These are phyloP conservation scores for Plectranthus barbatus DNA, from an alignment of 257 asterid species.

Conservation along the genomic window DNA sequence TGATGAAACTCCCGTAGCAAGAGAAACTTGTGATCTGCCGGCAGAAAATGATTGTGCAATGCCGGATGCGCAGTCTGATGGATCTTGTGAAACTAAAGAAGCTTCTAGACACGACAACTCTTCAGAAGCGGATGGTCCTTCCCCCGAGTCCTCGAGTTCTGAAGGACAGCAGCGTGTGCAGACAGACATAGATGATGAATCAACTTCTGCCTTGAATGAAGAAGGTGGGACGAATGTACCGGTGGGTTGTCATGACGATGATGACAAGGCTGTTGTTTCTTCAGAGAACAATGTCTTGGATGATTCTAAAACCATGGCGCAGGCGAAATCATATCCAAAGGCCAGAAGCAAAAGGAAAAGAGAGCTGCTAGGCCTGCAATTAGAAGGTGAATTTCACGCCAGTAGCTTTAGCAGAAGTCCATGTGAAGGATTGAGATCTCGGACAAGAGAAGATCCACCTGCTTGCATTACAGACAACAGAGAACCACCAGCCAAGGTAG, in stretches of 20 bases:
- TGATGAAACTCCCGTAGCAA: slow-evolving; percentile 10
- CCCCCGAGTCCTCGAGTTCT: slow-evolving; percentile 14
- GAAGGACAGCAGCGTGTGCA: slow-evolving; percentile 22
- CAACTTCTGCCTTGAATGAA: slow-evolving; percentile 9
- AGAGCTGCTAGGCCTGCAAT: slow-evolving; percentile 29
- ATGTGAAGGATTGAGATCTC: slow-evolving; percentile 86
- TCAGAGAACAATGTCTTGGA: slow-evolving; percentile 16
- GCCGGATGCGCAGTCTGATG: slow-evolving; percentile 10
- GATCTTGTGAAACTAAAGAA: slow-evolving; percentile 20
- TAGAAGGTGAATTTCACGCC: slow-evolving; percentile 21
- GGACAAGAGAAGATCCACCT: slow-evolving; percentile 30
- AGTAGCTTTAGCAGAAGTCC: slow-evolving; percentile 63
- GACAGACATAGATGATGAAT: slow-evolving; percentile 15
- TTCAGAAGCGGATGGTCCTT: slow-evolving; percentile 14
- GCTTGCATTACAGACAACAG: slow-evolving; percentile 4
- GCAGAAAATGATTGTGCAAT: slow-evolving; percentile 20
- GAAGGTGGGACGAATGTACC: slow-evolving; percentile 15
- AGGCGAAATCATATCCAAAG: slow-evolving; percentile 3
- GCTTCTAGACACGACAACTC: slow-evolving; percentile 16
- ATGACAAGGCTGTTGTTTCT: background rate
- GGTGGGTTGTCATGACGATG: slow-evolving; percentile 8
- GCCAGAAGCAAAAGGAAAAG: slow-evolving; percentile 48
- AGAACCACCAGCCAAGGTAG: slow-evolving; percentile 20
- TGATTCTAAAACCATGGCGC: slow-evolving; percentile 12
- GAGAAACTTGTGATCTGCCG: slow-evolving; percentile 13